These are phyloP conservation scores for Microbotryomycetes sp. DNA, from an alignment of 1,284 basidiomycete genomes.

Conservation along the genomic window DNA sequence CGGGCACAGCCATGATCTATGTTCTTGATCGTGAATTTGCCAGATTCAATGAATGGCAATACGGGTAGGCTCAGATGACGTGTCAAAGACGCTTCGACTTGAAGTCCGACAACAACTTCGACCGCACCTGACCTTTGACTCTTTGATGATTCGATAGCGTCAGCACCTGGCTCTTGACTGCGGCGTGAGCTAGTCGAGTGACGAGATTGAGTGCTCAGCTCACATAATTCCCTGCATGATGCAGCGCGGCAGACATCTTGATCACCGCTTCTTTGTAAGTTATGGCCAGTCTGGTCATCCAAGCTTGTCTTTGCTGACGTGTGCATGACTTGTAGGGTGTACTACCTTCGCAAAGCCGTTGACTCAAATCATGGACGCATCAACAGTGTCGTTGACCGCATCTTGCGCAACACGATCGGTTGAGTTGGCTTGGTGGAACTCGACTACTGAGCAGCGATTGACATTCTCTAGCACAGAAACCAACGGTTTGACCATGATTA, in stretches of 20 bases:
- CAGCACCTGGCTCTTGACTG: conserved; percentile 9
- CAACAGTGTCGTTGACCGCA: background rate
- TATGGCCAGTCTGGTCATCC: background rate
- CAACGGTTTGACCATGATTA: conserved; percentile 5
- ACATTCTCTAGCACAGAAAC: too few relatives aligned
- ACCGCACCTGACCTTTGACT: too few relatives aligned
- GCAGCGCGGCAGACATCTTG: conserved; percentile 12
- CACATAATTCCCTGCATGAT: too few relatives aligned
- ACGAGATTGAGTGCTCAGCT: too few relatives aligned
- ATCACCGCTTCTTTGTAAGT: conserved; percentile 11
- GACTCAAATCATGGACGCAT: background rate
- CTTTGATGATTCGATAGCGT: too few relatives aligned
- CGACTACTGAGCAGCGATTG: too few relatives aligned
- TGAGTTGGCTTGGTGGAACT: too few relatives aligned
- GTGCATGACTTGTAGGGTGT: background rate
- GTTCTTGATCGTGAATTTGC: conserved; percentile 3
- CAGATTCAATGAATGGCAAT: conserved; percentile 14
- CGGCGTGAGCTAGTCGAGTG: background rate
- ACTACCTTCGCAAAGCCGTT: background rate
- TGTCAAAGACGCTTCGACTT: background rate
- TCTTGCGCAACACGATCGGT: background rate
- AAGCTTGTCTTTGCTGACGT: too few relatives aligned
- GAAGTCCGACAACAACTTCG: background rate
- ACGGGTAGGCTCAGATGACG: background rate
- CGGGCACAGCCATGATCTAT: background rate